phyloP scores from a whole-genome alignment of 176 grass and related monocot species.

The Eragrostis curvula region DNA sequence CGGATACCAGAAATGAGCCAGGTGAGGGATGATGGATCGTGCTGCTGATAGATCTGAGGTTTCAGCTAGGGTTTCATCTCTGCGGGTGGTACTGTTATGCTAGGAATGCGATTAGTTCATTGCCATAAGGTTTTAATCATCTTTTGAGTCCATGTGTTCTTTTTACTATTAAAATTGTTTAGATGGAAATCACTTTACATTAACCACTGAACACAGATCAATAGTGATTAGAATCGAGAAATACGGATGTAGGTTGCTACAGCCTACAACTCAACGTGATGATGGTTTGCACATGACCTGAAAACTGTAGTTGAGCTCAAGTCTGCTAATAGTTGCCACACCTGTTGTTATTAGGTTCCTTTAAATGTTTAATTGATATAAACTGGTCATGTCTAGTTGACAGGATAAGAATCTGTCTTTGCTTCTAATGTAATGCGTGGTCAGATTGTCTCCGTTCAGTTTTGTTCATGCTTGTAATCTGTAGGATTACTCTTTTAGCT shows the following conservation, averaged over 20 bases:
- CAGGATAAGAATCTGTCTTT: background rate
- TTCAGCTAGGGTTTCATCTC: slow-evolving; percentile 36
- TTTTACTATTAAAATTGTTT: background rate
- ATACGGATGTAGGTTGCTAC: background rate
- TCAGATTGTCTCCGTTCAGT: background rate
- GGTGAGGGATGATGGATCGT: slow-evolving; percentile 16
- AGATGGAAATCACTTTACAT: background rate
- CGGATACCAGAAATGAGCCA: slow-evolving; percentile 83
- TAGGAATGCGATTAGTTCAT: background rate
- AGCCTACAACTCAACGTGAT: background rate
- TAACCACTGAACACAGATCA: background rate
- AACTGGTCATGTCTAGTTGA: background rate
- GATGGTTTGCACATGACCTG: background rate
- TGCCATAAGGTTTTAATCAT: background rate
- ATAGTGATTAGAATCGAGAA: background rate
- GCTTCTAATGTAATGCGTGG: background rate
- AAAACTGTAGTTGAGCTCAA: background rate
- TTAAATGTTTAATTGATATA: background rate
- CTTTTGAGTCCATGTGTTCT: background rate
- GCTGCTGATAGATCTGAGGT: slow-evolving; percentile 39
- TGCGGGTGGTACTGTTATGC: background rate
- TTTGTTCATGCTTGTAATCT: background rate
- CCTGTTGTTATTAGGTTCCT: background rate
- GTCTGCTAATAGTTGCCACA: background rate
- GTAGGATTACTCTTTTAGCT: background rate